Percentiles rank a stretch among this genome's conserved stretches.
Conservation (phyloP, 225 moss, liverwort and hornwort genomes). For the Pseudoscleropodium purum region DNA sequence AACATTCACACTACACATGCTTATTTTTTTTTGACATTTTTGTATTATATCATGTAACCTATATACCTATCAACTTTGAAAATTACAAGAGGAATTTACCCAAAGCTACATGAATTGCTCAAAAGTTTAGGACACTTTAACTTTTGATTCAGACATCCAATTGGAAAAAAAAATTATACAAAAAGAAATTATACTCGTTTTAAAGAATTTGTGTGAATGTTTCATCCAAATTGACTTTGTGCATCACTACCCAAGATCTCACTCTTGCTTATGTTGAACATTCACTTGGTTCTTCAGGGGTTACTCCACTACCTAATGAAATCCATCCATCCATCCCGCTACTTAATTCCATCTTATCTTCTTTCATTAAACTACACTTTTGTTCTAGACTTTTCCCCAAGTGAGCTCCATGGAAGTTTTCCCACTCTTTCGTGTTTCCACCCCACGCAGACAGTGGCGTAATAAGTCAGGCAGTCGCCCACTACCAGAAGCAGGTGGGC, state of each 20-base stretch:
- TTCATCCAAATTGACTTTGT: background rate
- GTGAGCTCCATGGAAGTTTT: background rate
- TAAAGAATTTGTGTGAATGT: rapidly evolving
- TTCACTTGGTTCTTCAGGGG: too few species aligned
- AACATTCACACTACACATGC: too few species aligned
- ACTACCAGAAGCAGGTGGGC: background rate
- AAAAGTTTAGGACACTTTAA: background rate
- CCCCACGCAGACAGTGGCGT: background rate
- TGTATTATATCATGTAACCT: background rate
- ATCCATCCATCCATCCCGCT: background rate
- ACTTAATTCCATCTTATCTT: too few species aligned
- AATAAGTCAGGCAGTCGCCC: background rate
- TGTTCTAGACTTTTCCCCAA: background rate
- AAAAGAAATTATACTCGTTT: background rate
- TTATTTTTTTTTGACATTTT: background rate
- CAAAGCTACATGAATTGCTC: rapidly evolving
- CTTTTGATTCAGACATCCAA: background rate
- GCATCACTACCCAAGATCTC: background rate
- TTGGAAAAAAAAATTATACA: background rate
- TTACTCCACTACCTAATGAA: background rate
- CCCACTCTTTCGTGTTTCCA: background rate
- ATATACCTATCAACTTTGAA: background rate
- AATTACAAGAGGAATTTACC: background rate
- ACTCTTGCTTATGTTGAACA: too few species aligned
- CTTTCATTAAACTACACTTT: too few species aligned